Conservation (phyloP, 805 yeast species). For the Candida parachauliodes region DNA sequence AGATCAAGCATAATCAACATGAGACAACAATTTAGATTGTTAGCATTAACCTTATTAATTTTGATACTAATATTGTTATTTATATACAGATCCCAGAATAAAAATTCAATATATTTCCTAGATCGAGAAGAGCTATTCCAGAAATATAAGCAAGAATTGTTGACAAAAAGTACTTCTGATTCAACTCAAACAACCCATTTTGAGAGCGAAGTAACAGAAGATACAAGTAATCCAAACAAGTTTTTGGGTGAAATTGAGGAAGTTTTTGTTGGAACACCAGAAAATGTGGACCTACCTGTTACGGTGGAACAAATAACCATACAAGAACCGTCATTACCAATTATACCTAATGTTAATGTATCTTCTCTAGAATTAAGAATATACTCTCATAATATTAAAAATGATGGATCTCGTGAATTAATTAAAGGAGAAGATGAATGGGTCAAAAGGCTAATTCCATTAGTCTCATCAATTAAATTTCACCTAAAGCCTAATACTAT, state of each 20-base stretch:
- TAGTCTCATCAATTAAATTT: constrained; percentile 23
- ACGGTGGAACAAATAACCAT: constrained; percentile 6
- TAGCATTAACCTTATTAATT: neutral
- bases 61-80: neutral
- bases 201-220: neutral
- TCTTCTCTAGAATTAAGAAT: constrained; percentile 23
- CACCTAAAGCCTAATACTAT: constrained; percentile 24
- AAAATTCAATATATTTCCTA: neutral
- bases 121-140: neutral
- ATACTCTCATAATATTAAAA: constrained; percentile 35
- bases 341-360: constrained; percentile 12
- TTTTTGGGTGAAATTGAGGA: constrained; percentile 22
- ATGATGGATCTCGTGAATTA: constrained; percentile 21
- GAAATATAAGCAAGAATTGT: neutral
- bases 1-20: too few relatives aligned
- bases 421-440: constrained; percentile 26
- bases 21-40: constrained; percentile 1
- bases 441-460: constrained; percentile 17
- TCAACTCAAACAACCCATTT: neutral
- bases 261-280: constrained; percentile 13
- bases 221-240: constrained; percentile 18
- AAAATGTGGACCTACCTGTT: constrained; percentile 6
- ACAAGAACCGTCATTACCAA: constrained; percentile 11
- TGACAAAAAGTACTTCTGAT: neutral
- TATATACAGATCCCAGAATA: neutral